Evolutionary conservation across 2,329 filamentous ascomycete species (phyloP), one percentile per base, ranked within the genome.

Genomic region (Graphilbum fragrans): DNA sequence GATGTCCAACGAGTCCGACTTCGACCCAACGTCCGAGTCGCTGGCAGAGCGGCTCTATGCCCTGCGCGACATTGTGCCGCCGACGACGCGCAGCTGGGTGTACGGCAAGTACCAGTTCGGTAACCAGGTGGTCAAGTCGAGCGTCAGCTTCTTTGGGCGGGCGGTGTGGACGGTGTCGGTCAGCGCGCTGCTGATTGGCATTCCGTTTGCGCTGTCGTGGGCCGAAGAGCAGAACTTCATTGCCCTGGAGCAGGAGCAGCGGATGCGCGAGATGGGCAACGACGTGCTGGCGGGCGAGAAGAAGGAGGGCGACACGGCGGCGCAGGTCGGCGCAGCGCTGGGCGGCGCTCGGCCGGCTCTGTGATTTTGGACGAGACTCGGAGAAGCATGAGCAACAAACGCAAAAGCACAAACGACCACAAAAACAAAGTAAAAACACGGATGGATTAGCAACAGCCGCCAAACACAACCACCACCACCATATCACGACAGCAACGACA

Each of bases 191-290:
- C 69, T 98, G 58, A 67, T 96, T 49, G 88, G 87, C 53, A 86
- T 96, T 39, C 92, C 92, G 42, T 96, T 87, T 72, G 88, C 87
- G 45, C 70, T 98, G 52, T 90, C 87, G 44, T 90, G 87, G 59
- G 80, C 83, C 49, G 92, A 98, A 71, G 92, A 98, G 70, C 87
- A 95, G 72, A 86, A 94, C 70, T 79, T 94, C 60, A 72, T 90
- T 50, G 90, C 94, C 70, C 93, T 95, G 86, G 92, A 98, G 77
- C 80, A 87, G 63, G 90, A 95, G 69, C 87, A 88, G 76, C 80
- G 83, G 63, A 92, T 94, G 86, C 83, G 92, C 62, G 86, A 94
- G 74, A 77, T 83, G 56, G 86, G 86, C 49, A 81, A 83, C 58
- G 86, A 94, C 58, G 59, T 77, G 31, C 55, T 78, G 46, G 68